Conservation (phyloP, 176 grass and related monocot genomes). For the Triticum monococcum region DNA sequence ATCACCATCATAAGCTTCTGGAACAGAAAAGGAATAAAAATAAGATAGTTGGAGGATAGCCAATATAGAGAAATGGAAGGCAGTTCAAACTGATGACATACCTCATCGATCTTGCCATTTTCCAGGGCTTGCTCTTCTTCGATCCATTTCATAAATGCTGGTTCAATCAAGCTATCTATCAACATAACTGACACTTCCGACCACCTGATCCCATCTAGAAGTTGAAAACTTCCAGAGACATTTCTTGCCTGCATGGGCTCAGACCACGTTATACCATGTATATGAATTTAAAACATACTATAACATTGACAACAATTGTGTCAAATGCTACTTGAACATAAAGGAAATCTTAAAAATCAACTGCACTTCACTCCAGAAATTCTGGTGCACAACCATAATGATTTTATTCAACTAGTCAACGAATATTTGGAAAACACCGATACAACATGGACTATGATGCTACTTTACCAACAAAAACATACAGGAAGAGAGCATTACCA, state of each 20-base stretch:
- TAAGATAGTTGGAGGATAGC: conserved; percentile 26
- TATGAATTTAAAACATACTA: conserved; percentile 6
- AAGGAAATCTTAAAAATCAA: background rate
- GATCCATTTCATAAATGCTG: conserved; percentile 76
- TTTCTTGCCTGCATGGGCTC: conserved; percentile 61
- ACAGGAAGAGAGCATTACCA: background rate
- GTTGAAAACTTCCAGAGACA: conserved; percentile 47
- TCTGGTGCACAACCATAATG: background rate
- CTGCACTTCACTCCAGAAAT: background rate
- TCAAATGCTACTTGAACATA: background rate
- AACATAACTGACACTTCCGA: conserved; percentile 38
- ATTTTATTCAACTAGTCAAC: conserved; percentile 2
- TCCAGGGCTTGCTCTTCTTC: conserved; percentile 61
- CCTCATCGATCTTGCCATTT: conserved; percentile 51
- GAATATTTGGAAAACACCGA: conserved; percentile 17
- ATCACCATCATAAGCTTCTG: conserved; percentile 63
- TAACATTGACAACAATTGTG: background rate
- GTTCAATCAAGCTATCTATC: conserved; percentile 55
- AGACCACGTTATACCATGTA: conserved; percentile 33
- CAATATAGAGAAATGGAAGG: background rate
- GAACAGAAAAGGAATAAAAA: conserved; percentile 31
- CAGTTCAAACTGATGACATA: conserved; percentile 32
- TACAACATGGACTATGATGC: background rate
- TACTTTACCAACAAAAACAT: conserved; percentile 9
- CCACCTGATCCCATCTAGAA: conserved; percentile 57